Evolutionary conservation across 2,329 filamentous ascomycete species (phyloP).

Genomic region (Stromatinia cepivora): DNA sequence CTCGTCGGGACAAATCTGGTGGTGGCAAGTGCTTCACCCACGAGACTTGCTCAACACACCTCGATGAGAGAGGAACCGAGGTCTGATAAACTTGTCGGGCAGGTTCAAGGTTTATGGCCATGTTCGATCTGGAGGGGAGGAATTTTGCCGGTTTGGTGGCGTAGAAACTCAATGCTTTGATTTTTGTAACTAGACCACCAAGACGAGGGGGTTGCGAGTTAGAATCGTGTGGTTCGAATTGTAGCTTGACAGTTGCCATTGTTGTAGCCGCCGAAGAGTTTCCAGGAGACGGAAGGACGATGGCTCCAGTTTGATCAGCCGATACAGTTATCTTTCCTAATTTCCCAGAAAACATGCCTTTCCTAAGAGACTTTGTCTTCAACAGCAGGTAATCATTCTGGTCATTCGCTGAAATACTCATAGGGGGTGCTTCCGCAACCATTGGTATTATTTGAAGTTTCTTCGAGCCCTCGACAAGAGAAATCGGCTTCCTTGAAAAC

Average conservation of each 20-base stretch:
- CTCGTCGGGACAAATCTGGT: constrained; percentile 31
- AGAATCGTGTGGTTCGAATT: constrained; percentile 38
- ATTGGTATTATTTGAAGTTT: constrained; percentile 38
- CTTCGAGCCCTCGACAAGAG: constrained; percentile 33
- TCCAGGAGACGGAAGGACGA: constrained; percentile 37
- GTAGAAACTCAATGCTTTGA: constrained; percentile 38
- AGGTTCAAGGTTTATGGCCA: constrained; percentile 31
- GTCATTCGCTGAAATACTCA: constrained; percentile 33
- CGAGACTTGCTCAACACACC: constrained; percentile 38
- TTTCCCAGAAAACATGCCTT: constrained; percentile 41
- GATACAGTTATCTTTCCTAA: constrained; percentile 40
- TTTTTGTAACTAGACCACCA: constrained; percentile 38
- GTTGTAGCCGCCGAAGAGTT: constrained; percentile 29
- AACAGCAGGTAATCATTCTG: constrained; percentile 35
- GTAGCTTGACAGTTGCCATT: constrained; percentile 38
- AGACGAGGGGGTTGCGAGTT: constrained; percentile 38
- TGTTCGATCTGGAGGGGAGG: constrained; percentile 31
- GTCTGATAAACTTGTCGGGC: constrained; percentile 34
- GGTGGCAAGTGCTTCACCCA: constrained; percentile 37
- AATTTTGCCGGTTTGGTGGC: constrained; percentile 29
- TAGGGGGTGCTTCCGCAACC: constrained; percentile 36
- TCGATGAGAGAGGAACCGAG: constrained; percentile 36
- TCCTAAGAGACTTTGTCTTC: constrained; percentile 37
- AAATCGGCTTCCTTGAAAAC: constrained; percentile 29
- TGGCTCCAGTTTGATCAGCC: constrained; percentile 37